These are phyloP conservation scores for Petunia hybrid DNA, from an alignment of 305 asterid species.

Conservation along the genomic window DNA sequence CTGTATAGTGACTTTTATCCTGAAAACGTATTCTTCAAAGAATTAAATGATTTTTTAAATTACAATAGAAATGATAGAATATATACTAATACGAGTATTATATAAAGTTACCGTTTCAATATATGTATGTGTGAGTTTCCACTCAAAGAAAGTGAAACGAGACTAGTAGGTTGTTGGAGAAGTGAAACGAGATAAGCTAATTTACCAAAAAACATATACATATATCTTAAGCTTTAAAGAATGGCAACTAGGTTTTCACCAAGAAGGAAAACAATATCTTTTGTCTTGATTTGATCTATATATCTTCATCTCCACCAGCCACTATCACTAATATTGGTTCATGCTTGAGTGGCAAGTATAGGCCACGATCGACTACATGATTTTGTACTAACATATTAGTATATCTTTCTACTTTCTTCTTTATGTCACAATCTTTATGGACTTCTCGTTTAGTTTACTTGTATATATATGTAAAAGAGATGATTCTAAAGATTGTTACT, in stretches of 20 bases:
- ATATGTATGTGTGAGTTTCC: neutral
- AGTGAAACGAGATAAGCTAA: conserved; percentile 3
- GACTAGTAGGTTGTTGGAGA: conserved; percentile 9
- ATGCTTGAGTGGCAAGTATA: neutral
- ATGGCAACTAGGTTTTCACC: conserved; percentile 10
- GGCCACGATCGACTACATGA: conserved; percentile 10
- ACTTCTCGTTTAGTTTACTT: neutral
- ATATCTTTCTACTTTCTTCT: neutral
- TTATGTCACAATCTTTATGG: neutral
- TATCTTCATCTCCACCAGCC: neutral
- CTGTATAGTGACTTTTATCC: no score
- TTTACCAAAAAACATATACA: neutral
- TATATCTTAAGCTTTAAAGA: neutral
- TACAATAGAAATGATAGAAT: no score
- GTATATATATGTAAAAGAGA: neutral
- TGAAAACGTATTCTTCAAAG: no score
- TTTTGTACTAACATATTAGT: neutral
- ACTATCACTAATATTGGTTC: neutral
- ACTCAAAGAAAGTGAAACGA: neutral
- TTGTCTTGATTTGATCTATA: conserved; percentile 3
- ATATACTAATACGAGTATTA: no score
- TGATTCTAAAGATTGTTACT: neutral
- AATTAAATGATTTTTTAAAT: no score
- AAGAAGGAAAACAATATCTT: neutral
- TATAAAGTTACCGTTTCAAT: neutral